These are phyloP conservation scores for Taphrina communis DNA, from an alignment of 1,139 yeast species.

Conservation along the genomic window DNA sequence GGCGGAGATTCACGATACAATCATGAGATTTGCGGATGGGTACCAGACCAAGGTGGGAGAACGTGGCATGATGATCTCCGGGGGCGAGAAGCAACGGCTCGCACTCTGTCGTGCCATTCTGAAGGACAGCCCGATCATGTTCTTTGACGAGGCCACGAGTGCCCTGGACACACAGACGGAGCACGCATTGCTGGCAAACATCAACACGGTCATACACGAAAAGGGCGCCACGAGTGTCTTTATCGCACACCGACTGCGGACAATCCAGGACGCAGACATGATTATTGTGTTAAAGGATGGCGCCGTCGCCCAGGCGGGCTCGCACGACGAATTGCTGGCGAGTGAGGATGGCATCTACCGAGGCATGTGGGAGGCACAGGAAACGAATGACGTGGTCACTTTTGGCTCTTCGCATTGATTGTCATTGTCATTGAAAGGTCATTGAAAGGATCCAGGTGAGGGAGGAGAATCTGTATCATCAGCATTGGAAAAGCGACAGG, in stretches of 20 bases:
- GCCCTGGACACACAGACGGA: constrained; percentile 97
- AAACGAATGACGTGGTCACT: constrained; percentile 54
- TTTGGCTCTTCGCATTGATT: neutral
- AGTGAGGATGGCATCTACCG: constrained; percentile 62
- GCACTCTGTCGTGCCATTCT: constrained; percentile 88
- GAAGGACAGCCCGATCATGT: constrained; percentile 85
- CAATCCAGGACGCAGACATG: constrained; percentile 92
- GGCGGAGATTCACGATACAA: constrained; percentile 63
- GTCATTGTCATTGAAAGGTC: too few species aligned
- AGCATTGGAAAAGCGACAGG: too few species aligned
- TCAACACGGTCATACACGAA: constrained; percentile 45
- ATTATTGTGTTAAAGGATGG: constrained; percentile 87
- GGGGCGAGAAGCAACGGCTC: constrained; percentile 95
- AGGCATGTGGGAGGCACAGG: constrained; percentile 91
- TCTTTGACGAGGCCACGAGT: constrained; percentile 96
- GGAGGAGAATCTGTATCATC: too few species aligned
- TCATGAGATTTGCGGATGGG: constrained; percentile 81
- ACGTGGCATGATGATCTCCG: constrained; percentile 97
- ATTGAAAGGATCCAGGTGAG: too few species aligned
- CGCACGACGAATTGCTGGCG: constrained; percentile 66
- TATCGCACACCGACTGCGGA: constrained; percentile 91
- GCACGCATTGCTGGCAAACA: constrained; percentile 69
- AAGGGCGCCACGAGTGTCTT: constrained; percentile 73
- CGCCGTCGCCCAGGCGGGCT: constrained; percentile 82
- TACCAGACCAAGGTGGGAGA: constrained; percentile 92